Evolutionary conservation across 768 basidiomycete genomes (phyloP), one percentile per base, ranked within the genome.

Genomic region (Lactarius hengduanensis): DNA sequence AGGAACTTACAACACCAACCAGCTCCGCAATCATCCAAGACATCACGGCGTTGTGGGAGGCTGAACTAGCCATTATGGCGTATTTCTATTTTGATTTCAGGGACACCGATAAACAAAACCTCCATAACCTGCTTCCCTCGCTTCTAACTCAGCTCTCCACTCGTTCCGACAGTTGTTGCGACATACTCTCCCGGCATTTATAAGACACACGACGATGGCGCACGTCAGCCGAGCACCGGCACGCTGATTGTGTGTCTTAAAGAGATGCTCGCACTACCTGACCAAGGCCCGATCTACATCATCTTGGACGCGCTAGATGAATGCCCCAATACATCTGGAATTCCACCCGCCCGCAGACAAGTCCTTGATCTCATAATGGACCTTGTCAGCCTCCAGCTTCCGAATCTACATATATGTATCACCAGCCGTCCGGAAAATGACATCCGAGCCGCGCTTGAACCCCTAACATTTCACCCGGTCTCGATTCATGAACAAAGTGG

Each of bases 271-370:
- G 36, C 28, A 0, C 11, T 28, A 13, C 18, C 28, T 20, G n/a
- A 16, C 11, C 20, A 30, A 36, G 45, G 28, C 32, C 36, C 59
- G 22, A 32, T 50, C n/a, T 50, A 50, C 22, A 22, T 50, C 22
- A 50, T 50, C 47, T 26, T 50, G 47, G 47, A 50, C 11, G 59
- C 59, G 15, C 43, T 61, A 45, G 59, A 61, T 7, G 59, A 61
- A 43, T 61, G 59, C 20, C 41, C 36, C 32, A 43, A 61, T 30
- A 32, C 28, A 6, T 43, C 59, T 22, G 59, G 41, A 22, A 26
- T 28, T 15, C 28, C 41, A 34, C 18, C 57, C 1, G 16, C 57
- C 1, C 57, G 57, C 16, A n/a, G 30, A 11, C n/a, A 61, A 20
- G 43, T 61, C 18, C 59, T 61, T 16, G 28, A 26, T 4, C 7